phyloP scores from a whole-genome alignment of 2,329 filamentous ascomycete genomes.

The Achaetomium macrosporum region DNA sequence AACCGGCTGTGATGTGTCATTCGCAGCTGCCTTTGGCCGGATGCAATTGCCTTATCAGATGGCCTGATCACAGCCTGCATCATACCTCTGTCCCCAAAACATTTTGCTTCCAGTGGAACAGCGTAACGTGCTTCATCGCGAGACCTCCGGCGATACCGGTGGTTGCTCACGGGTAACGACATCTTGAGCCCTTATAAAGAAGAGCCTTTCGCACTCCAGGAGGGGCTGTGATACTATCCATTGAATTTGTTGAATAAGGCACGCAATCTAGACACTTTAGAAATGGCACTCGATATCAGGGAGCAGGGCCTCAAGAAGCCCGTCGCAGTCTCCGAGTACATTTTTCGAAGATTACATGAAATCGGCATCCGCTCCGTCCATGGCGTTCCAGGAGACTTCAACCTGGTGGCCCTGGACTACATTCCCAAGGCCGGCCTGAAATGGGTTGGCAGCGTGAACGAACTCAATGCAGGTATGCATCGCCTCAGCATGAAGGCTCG shows the following conservation, averaged over 20 bases:
- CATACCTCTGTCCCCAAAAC: not conserved
- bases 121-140: constrained; percentile 4
- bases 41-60: not conserved
- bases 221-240: not conserved
- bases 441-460: constrained; percentile 66
- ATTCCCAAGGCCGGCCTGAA: constrained; percentile 51
- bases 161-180: not conserved
- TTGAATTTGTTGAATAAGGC: not conserved
- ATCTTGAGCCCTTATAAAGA: not conserved
- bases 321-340: constrained; percentile 56
- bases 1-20: too few relatives aligned
- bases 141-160: not conserved
- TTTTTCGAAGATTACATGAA: constrained; percentile 59
- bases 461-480: constrained; percentile 62
- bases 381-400: constrained; percentile 69
- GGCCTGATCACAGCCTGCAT: constrained; percentile 3
- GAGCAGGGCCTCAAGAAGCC: constrained; percentile 42
- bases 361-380: constrained; percentile 60
- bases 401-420: constrained; percentile 63
- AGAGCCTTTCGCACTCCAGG: not conserved
- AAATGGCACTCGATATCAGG: constrained; percentile 35
- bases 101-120: not conserved
- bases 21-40: too few relatives aligned
- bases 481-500: not conserved
- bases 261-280: not conserved